phyloP scores from a whole-genome alignment of 306 rosid genomes.

The Inga oerstediana region DNA sequence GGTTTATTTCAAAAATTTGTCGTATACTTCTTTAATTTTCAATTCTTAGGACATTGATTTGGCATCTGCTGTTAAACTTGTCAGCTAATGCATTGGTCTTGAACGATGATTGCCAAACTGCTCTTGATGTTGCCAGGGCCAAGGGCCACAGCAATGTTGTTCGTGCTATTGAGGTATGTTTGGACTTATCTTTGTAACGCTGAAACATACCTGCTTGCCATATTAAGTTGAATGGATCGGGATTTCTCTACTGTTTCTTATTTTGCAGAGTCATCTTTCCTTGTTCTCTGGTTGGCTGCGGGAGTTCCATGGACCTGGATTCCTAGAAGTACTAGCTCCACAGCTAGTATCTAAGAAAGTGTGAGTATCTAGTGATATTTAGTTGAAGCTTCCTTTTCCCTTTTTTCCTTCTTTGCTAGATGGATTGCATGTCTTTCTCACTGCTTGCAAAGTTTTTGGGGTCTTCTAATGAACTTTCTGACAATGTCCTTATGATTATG shows the following conservation, averaged over 20 bases:
- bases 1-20: slow-evolving; percentile 12
- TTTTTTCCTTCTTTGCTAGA: slow-evolving; percentile 21
- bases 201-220: not conserved
- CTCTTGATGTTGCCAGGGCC: slow-evolving; percentile 88
- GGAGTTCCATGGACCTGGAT: slow-evolving; percentile 89
- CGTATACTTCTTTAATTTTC: not conserved
- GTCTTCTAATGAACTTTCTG: slow-evolving; percentile 1
- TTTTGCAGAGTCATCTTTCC: slow-evolving; percentile 76
- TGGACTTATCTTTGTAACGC: slow-evolving; percentile 2
- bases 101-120: slow-evolving; percentile 95
- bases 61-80: slow-evolving; percentile 30
- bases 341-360: slow-evolving; percentile 80
- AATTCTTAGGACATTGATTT: slow-evolving; percentile 10
- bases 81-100: slow-evolving; percentile 81
- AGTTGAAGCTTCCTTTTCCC: slow-evolving; percentile 36
- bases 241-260: slow-evolving; percentile 26
- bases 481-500: slow-evolving; percentile 14
- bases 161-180: slow-evolving; percentile 80
- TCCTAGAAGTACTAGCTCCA: slow-evolving; percentile 86
- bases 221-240: slow-evolving; percentile 28
- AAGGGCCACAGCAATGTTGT: slow-evolving; percentile 81
- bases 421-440: slow-evolving; percentile 12
- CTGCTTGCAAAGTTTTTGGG: slow-evolving; percentile 10
- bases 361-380: slow-evolving; percentile 55
- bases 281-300: slow-evolving; percentile 96